Conservation (phyloP, 2,329 filamentous ascomycete species). For the Colletotrichum camelliae region DNA sequence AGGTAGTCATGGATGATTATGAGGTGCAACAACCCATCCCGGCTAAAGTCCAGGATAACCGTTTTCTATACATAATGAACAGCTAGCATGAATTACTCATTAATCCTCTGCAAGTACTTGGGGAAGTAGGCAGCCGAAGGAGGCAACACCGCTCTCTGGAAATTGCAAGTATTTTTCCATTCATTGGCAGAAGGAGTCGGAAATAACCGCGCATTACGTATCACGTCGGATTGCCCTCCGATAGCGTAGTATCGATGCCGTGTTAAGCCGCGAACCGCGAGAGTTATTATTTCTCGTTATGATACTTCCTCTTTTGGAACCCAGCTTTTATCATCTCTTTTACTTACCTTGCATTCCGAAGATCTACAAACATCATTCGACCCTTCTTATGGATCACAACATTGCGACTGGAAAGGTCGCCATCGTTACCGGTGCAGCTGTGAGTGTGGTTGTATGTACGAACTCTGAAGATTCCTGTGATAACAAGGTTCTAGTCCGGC, state of each 20-base stretch:
- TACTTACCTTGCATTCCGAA: not conserved
- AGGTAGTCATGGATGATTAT: too few relatives aligned
- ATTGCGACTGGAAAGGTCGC: not conserved
- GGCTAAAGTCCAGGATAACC: too few relatives aligned
- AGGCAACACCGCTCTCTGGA: too few relatives aligned
- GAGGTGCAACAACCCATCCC: too few relatives aligned
- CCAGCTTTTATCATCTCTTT: not conserved
- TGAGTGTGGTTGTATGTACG: not conserved
- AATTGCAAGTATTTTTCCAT: too few relatives aligned
- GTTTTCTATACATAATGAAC: too few relatives aligned
- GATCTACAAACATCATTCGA: not conserved
- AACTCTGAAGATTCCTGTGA: accelerated
- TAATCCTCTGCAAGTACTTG: too few relatives aligned
- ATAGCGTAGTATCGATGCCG: accelerated
- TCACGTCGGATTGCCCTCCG: not conserved
- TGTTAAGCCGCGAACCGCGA: not conserved
- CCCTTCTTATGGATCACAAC: not conserved
- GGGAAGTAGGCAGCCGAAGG: too few relatives aligned
- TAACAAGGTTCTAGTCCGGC: not conserved
- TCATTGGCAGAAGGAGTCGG: not conserved
- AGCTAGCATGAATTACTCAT: too few relatives aligned
- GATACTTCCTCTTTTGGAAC: not conserved
- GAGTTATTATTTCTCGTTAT: not conserved
- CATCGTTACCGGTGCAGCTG: not conserved
- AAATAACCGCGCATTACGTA: not conserved